Base-by-base conservation (phyloP, 805 yeast species). In the Ogataea zsoltii region DNA sequence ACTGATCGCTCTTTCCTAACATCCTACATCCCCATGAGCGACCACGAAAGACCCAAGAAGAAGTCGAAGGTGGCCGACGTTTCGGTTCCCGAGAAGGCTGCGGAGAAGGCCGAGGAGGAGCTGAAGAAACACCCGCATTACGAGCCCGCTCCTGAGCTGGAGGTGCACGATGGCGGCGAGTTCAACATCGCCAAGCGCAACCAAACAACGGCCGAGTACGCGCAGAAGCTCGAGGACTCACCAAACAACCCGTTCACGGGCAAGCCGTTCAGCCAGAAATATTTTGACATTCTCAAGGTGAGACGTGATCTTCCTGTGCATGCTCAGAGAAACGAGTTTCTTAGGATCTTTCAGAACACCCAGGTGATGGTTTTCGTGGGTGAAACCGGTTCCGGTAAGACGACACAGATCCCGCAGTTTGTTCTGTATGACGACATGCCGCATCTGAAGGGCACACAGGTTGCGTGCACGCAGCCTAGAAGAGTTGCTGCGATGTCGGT, bases 401-500 rank as follows among this genome's bases (percentile, higher is more conserved):
- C 98, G 19, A 92, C 99, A 0, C 99, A 92, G 71, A 91, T 92
- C 52, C 98, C 99, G 3, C 99, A 92, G 69, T 94, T 91, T 68
- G 97, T 92, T 17, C 71, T 84, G 40, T 89, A 80, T 59, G 97
- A 94, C 64, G 98, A 91, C 57, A 78, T 92, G 77, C 96, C 97
- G 14, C 96, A 89, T 60, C 71, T 89, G 54, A 70, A 71, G 42
- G 91, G 92, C 4, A 82, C 82, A 13, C 92, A 84, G 68, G 92
- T 92, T 44, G 98, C 97, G 1, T 91, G 97, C 81, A 91, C 98
- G 0, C 92, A 79, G 68, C 99, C 99, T 14, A 82, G 99, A 72
- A 83, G 99, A 70, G 98, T 92, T 55, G 99, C 99, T 15, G 98
- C 99, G 14, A 92, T 91, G 97, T 87, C 96, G 44, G 98, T 91